phyloP scores from a whole-genome alignment of 148 eudicot genomes.

The Amaranthus cruentus region DNA sequence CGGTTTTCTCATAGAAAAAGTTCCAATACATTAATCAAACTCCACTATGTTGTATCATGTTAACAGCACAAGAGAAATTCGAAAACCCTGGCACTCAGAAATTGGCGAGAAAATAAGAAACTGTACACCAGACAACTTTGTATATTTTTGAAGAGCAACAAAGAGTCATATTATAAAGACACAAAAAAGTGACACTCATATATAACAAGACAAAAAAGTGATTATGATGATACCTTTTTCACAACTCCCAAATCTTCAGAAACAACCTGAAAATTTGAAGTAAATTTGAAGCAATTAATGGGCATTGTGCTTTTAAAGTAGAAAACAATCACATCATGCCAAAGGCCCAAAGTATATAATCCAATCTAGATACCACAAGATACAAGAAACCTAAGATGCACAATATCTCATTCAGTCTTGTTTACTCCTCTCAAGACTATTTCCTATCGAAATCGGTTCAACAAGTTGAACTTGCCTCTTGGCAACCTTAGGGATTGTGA shows the following conservation, averaged over 20 bases:
- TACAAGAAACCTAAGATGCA: not conserved
- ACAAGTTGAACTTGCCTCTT: not conserved
- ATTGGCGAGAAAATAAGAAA: not conserved
- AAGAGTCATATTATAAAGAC: not conserved
- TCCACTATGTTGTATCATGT: not conserved
- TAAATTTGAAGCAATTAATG: slow-evolving; percentile 4
- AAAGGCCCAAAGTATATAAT: not conserved
- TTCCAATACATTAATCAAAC: not conserved
- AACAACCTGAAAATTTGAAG: slow-evolving; percentile 55
- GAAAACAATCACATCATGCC: not conserved
- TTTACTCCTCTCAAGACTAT: not conserved
- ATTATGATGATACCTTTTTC: slow-evolving; percentile 65
- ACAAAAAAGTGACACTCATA: not conserved
- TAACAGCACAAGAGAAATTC: not conserved
- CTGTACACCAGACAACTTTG: not conserved
- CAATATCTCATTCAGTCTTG: not conserved
- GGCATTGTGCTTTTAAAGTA: not conserved
- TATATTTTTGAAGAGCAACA: not conserved
- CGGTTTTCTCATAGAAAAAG: too few relatives aligned
- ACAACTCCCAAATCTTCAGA: slow-evolving; percentile 83
- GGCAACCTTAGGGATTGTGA: not conserved
- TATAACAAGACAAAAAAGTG: too few relatives aligned
- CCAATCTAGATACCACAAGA: not conserved
- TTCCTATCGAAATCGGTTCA: not conserved
- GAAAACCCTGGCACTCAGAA: not conserved